phyloP scores from a whole-genome alignment of 805 yeast species.

The Candida montana region DNA sequence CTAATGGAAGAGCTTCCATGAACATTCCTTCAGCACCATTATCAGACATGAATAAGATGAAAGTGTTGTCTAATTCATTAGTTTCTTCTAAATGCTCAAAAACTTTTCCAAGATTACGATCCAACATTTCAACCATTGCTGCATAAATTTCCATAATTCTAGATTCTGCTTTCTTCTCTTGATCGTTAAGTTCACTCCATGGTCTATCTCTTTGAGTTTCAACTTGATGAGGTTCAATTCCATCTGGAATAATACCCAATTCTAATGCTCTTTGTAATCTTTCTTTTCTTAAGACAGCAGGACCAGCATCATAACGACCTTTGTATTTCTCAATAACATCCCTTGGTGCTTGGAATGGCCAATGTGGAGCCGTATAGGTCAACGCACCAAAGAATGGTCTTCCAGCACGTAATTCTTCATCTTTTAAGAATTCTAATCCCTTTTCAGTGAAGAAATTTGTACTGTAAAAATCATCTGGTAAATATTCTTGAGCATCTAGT shows the following conservation, averaged over 20 bases:
- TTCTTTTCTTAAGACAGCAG: slow-evolving; percentile 34
- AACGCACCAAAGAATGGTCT: slow-evolving; percentile 50
- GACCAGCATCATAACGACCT: slow-evolving; percentile 45
- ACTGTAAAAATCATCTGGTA: slow-evolving; percentile 45
- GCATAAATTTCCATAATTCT: slow-evolving; percentile 53
- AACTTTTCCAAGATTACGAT: slow-evolving; percentile 45
- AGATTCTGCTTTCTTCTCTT: slow-evolving; percentile 34
- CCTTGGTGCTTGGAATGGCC: slow-evolving; percentile 60
- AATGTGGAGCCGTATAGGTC: slow-evolving; percentile 61
- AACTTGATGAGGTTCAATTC: slow-evolving; percentile 41
- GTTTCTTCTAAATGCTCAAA: slow-evolving; percentile 34
- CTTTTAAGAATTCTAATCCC: slow-evolving; percentile 32
- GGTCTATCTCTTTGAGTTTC: slow-evolving; percentile 30
- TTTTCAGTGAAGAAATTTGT: slow-evolving; percentile 41
- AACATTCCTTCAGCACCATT: slow-evolving; percentile 63
- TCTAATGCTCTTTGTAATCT: slow-evolving; percentile 37
- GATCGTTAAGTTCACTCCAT: slow-evolving; percentile 38
- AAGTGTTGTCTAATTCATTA: slow-evolving; percentile 48
- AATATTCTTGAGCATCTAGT: slow-evolving; percentile 13
- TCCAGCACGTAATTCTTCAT: slow-evolving; percentile 28
- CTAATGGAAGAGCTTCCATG: slow-evolving; percentile 48
- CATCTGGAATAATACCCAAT: slow-evolving; percentile 42
- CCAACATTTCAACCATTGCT: slow-evolving; percentile 58
- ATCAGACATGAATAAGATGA: slow-evolving; percentile 56
- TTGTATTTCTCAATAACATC: slow-evolving; percentile 42